Conservation (phyloP, 73 alveolate genomes). For the Blepharisma stoltei region DNA sequence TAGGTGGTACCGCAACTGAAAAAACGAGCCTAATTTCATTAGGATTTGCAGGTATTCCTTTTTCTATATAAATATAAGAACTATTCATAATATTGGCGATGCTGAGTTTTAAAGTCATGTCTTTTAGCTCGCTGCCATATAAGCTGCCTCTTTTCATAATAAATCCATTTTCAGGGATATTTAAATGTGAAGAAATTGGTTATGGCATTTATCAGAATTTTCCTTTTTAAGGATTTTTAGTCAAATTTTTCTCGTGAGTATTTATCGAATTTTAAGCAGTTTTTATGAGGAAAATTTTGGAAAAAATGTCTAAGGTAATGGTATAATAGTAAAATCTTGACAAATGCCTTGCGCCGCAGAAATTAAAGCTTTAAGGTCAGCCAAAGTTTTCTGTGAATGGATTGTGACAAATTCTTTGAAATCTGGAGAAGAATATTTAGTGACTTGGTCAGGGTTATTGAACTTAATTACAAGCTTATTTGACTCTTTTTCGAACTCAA, state of each 20-base stretch:
- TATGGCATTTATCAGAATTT: too few relatives aligned
- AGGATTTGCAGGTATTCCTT: slow-evolving; percentile 23
- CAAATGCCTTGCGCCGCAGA: too few relatives aligned
- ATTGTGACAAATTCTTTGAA: neutral
- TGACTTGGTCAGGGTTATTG: neutral
- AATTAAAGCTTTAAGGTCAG: neutral
- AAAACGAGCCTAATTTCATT: neutral
- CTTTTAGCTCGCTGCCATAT: neutral
- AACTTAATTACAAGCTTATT: neutral
- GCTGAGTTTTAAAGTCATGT: neutral
- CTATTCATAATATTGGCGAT: neutral
- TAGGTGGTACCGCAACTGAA: neutral
- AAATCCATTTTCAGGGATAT: slow-evolving; percentile 6
- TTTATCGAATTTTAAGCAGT: too few relatives aligned
- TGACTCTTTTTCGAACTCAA: slow-evolving; percentile 7
- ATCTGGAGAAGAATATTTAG: too few relatives aligned
- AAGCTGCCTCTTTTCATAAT: slow-evolving; percentile 1
- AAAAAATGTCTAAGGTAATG: too few relatives aligned
- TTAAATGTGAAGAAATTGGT: neutral
- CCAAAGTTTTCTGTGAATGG: slow-evolving; percentile 13
- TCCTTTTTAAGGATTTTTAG: too few relatives aligned
- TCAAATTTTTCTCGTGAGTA: too few relatives aligned
- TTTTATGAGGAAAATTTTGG: too few relatives aligned
- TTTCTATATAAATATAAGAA: neutral
- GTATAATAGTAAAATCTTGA: too few relatives aligned